Conservation (phyloP, 169 alveolate species). For the Blepharisma undulans region DNA sequence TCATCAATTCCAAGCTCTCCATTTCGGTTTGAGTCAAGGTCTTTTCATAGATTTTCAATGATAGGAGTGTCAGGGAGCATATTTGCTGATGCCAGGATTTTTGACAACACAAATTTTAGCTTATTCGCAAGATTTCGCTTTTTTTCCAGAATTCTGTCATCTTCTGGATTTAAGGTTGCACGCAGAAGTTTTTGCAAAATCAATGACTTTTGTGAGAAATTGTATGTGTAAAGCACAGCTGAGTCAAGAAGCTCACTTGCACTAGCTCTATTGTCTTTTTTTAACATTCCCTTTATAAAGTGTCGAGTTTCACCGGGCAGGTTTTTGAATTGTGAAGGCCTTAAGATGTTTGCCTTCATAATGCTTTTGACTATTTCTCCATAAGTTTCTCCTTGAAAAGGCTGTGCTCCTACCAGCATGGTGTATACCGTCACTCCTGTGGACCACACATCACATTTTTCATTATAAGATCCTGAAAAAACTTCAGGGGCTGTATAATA, state of each 20-base stretch:
- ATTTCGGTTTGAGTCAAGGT: not conserved
- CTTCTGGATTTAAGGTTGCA: not conserved
- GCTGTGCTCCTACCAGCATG: constrained; percentile 49
- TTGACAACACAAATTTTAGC: not conserved
- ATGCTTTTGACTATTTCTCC: constrained; percentile 36
- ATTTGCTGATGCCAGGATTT: not conserved
- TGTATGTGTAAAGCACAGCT: not conserved
- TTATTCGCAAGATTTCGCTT: not conserved
- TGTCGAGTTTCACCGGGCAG: not conserved
- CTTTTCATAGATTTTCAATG: not conserved
- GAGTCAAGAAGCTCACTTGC: not conserved
- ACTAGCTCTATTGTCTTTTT: not conserved
- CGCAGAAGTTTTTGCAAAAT: not conserved
- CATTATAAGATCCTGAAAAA: constrained; percentile 52
- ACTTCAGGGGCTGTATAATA: constrained; percentile 69
- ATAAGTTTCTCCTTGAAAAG: constrained; percentile 39
- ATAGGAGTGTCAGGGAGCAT: not conserved
- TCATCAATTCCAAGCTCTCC: not conserved
- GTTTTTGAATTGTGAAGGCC: not conserved
- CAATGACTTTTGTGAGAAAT: not conserved
- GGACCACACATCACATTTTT: constrained; percentile 68
- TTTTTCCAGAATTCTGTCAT: not conserved
- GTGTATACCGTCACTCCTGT: constrained; percentile 61
- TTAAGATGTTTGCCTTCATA: not conserved
- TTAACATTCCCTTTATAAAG: not conserved